A percentile compares a stretch with the other conserved stretches of the same genome.
These are phyloP conservation scores for Erigeron philadelphicus DNA, from an alignment of 140 eudicot genomes.

Conservation along the genomic window DNA sequence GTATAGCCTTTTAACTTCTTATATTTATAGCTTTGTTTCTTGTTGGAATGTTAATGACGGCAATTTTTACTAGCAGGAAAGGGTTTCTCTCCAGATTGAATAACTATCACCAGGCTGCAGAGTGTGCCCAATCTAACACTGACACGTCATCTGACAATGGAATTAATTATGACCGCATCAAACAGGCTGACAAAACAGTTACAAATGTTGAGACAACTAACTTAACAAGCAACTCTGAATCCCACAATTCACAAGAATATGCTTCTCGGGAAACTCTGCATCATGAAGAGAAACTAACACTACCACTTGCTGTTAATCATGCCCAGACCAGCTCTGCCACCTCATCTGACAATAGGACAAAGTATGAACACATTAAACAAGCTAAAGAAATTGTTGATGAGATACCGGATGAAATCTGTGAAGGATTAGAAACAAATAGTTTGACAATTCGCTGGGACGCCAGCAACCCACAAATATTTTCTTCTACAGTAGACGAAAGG, in stretches of 20 bases:
- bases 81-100: conserved; percentile 66
- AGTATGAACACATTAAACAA: not conserved
- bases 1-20: not conserved
- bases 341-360: conserved; percentile 23
- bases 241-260: conserved; percentile 25
- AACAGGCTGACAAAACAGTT: conserved; percentile 30
- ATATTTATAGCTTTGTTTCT: not conserved
- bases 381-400: conserved; percentile 24
- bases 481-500: not conserved
- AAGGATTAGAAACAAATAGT: conserved; percentile 20
- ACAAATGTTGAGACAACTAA: conserved; percentile 24
- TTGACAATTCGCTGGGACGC: conserved; percentile 19
- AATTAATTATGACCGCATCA: not conserved
- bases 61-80: conserved; percentile 51
- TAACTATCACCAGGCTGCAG: conserved; percentile 28
- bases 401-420: conserved; percentile 17
- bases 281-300: conserved; percentile 20
- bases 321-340: conserved; percentile 28
- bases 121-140: conserved; percentile 29
- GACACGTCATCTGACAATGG: conserved; percentile 35
- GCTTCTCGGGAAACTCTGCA: conserved; percentile 18
- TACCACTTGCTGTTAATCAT: conserved; percentile 7
- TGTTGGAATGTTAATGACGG: not conserved
- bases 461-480: not conserved
- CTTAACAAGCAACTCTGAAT: conserved; percentile 15